Base-by-base conservation (phyloP, 306 rosid species). In the Adenanthera pavonina region DNA sequence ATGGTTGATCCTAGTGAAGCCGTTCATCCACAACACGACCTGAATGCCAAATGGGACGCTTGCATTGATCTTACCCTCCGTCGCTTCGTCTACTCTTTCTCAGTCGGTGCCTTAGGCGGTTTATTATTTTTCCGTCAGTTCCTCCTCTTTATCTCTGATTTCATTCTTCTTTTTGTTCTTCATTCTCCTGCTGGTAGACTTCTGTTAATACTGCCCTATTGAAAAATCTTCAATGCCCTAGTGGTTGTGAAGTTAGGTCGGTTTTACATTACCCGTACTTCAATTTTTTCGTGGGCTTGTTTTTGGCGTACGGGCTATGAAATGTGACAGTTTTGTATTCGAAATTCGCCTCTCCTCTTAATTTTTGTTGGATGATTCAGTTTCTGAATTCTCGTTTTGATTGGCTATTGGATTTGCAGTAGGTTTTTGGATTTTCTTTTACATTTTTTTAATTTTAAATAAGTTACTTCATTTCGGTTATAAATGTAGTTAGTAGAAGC, bases 41-140 rank as follows among this genome's bases (percentile, higher is more conserved):
- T 85, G 5, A 70, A 81, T 68, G 84, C 86, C 78, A 82, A 82
- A 85, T 78, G 84, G 86, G 84, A 85, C 67, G 86, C 88, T 4
- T 78, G 81, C 84, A 75, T 85, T 74, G 88, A 82, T 74, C 81
- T 85, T 19, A 74, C 84, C 43, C 69, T 82, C 34, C 86, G 88
- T 34, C 88, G 88, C 78, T 82, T 74, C 46, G 81, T 74, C 25
- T 75, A 74, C 71, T 85, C 88, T 59, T 74, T 84, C 0, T 60
- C 79, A 3, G 86, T 71, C 35, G 86, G 88, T 20, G 86, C 88
- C 11, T 59, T 85, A 1, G 84, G 49, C 52, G 88, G 84, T 74
- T 81, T 85, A 75, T 66, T 82, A 2, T 62, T 85, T 52, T 81
- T 82, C 86, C 78, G 88, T 82, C 44, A 74, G 85, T 59, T 0